A percentile compares a stretch with the other conserved stretches of the same genome.
Conservation (phyloP, 805 yeast genomes). For the Metschnikowia shivogae region DNA sequence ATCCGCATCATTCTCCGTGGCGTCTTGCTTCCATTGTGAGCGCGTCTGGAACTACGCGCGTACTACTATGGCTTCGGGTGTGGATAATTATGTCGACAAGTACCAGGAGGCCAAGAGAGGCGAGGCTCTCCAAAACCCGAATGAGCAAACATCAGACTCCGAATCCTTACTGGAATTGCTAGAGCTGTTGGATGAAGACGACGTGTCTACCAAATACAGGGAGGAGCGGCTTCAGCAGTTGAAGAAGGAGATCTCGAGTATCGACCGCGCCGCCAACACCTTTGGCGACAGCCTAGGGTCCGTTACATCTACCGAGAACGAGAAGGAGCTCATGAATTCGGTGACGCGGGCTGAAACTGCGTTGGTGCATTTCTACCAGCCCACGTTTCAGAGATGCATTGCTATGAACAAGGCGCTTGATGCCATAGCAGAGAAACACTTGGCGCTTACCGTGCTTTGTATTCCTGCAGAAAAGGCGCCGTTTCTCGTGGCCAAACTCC, state of each 20-base stretch:
- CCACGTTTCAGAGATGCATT: constrained; percentile 56
- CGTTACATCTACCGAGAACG: constrained; percentile 37
- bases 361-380: constrained; percentile 60
- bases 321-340: constrained; percentile 52
- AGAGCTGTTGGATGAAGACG: constrained; percentile 44
- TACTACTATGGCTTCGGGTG: constrained; percentile 29
- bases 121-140: constrained; percentile 15
- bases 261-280: constrained; percentile 22
- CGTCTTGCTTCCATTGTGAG: background rate
- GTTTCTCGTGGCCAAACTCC: constrained; percentile 61
- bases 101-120: constrained; percentile 41
- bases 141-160: constrained; percentile 36
- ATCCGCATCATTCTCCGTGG: too few relatives aligned
- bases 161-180: constrained; percentile 38
- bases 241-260: constrained; percentile 38
- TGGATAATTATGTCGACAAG: constrained; percentile 35
- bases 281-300: constrained; percentile 34
- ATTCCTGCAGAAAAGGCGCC: constrained; percentile 66
- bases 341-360: constrained; percentile 38
- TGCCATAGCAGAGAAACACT: constrained; percentile 53
- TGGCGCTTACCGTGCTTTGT: constrained; percentile 48
- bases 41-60: constrained; percentile 2
- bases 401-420: constrained; percentile 47
- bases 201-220: constrained; percentile 46
- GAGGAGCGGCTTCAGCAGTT: constrained; percentile 62